Evolutionary conservation across 345 rosid species (phyloP), one percentile per base, ranked within the genome.

Genomic region (Lepidium didymum): DNA sequence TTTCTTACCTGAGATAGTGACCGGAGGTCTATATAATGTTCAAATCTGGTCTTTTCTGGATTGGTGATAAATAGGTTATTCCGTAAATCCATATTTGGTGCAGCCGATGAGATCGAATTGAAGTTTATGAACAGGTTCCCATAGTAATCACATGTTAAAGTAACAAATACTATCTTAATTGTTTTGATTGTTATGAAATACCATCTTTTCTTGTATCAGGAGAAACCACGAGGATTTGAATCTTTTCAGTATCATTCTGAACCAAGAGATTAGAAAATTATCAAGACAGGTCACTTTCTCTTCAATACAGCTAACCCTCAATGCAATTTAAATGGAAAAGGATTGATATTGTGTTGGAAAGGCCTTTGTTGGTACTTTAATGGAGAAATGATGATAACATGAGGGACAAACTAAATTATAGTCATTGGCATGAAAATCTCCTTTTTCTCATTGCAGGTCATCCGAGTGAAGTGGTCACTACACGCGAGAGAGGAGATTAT

Each of bases 381-480:
- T 14, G 0, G 11, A 64, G 38, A 37, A 11, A n/a, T 36, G 5
- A 19, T 57, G 41, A 16, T 15, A 38, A 18, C 11, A 6, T 29
- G 60, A 50, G 54, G 7, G 14, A 42, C 29, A 23, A 2, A 47
- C 7, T 15, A 21, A 27, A 65, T 12, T 31, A 3, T 45, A 29
- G 52, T 16, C 56, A 6, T 3, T 15, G 29, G 34, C 21, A 18
- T 53, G 15, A 52, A 52, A 3, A 13, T 61, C 46, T 59, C 12
- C 3, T 0, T 33, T 38, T 54, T 33, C 25, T 35, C 14, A 18
- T 71, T 61, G 51, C 77, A 91, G 97, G 97, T 89, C 64, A 91
- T 91, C 56, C 81, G 99, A 78, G 99, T 94, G 69, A 91, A 94
- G 77, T 94, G 99, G 97, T 91, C 99, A 7, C 95, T 94, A n/a